Conservation (phyloP, 78 protist species). For the Blattamonas nauphoetae region DNA sequence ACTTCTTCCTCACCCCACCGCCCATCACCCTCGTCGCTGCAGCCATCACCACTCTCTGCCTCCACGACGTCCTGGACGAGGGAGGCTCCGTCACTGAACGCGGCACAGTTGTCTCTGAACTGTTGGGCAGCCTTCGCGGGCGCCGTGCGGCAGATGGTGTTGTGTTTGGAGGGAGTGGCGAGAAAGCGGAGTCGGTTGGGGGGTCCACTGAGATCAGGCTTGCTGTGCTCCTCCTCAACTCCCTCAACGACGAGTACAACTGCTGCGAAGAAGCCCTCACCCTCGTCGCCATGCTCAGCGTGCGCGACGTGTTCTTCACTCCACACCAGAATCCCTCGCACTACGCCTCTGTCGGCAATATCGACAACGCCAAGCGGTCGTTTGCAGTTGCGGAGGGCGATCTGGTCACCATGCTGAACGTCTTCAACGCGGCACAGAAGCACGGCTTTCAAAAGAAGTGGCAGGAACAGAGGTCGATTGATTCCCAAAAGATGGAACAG, state of each 20-base stretch:
- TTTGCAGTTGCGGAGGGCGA: constrained; percentile 24
- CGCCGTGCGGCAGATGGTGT: too few species aligned
- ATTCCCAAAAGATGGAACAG: neutral
- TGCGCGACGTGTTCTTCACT: neutral
- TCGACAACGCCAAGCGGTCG: neutral
- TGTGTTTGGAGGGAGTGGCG: too few species aligned
- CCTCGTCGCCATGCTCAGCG: neutral
- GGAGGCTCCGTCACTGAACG: too few species aligned
- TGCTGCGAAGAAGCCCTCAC: neutral
- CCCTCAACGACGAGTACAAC: too few species aligned
- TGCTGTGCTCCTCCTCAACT: too few species aligned
- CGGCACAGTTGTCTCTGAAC: too few species aligned
- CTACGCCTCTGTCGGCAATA: neutral
- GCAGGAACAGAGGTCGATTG: neutral
- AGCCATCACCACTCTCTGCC: too few species aligned
- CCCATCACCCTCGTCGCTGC: too few species aligned
- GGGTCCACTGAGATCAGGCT: too few species aligned
- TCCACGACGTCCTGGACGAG: too few species aligned
- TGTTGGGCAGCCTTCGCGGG: too few species aligned
- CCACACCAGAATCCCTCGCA: neutral
- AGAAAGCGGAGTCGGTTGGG: too few species aligned
- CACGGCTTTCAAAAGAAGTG: neutral
- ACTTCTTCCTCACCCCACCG: neutral
- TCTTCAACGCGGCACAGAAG: neutral
- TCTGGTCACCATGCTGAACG: constrained; percentile 15